phyloP scores from a whole-genome alignment of 495 filamentous ascomycete genomes.

The Margaritispora aquatica region DNA sequence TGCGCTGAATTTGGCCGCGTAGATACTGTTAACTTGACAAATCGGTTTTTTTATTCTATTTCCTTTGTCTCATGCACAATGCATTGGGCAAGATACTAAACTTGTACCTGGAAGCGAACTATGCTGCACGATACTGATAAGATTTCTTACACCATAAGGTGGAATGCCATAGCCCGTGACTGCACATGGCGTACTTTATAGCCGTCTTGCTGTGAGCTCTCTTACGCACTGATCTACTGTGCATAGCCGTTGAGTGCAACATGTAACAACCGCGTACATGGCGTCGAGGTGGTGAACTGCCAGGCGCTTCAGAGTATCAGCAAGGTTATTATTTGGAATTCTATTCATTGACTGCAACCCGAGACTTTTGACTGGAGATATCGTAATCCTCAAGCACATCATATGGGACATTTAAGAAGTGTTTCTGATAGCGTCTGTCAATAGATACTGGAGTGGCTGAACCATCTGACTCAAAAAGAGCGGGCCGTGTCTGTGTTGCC shows the following conservation, averaged over 20 bases:
- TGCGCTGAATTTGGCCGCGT: too few species aligned
- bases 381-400: background rate
- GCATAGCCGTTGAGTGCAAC: background rate
- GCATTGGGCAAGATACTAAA: too few species aligned
- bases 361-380: background rate
- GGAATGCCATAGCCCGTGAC: too few species aligned
- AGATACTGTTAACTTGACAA: too few species aligned
- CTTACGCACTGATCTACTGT: background rate
- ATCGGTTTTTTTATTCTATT: too few species aligned
- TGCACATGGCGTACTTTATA: too few species aligned
- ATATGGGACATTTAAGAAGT: background rate
- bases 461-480: background rate
- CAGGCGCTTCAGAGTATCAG: too few species aligned
- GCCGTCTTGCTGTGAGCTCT: too few species aligned
- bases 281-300: background rate
- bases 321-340: background rate
- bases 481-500: background rate
- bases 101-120: too few species aligned
- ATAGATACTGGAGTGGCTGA: background rate
- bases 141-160: too few species aligned
- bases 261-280: background rate
- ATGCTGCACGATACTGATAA: too few species aligned
- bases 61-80: too few species aligned
- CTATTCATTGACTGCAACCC: background rate
- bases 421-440: background rate